phyloP scores from a whole-genome alignment of 129 eudicot genomes.

The Flaveria bidentis region DNA sequence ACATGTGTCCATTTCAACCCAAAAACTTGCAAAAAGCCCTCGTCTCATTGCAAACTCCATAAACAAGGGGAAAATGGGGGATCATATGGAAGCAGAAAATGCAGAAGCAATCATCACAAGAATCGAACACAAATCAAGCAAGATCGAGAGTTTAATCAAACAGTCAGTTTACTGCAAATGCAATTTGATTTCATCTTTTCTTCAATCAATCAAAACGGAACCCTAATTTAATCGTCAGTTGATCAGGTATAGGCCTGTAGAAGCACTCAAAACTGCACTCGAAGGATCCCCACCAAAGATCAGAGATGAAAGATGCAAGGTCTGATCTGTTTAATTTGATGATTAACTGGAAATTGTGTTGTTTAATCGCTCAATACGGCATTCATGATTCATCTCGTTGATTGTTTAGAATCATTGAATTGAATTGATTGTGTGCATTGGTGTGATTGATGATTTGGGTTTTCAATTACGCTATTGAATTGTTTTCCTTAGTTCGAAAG shows the following conservation, averaged over 20 bases:
- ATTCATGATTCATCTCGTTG: too few relatives aligned
- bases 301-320: slow-evolving; percentile 95
- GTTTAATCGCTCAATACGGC: too few relatives aligned
- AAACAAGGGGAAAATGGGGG: slow-evolving; percentile 50
- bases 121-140: slow-evolving; percentile 87
- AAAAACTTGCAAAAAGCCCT: background rate
- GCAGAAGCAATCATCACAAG: slow-evolving; percentile 86
- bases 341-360: background rate
- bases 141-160: slow-evolving; percentile 84
- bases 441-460: too few relatives aligned
- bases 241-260: slow-evolving; percentile 74
- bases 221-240: background rate
- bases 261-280: slow-evolving; percentile 85
- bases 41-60: background rate
- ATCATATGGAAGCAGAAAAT: slow-evolving; percentile 75
- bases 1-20: too few relatives aligned
- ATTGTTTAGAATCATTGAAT: too few relatives aligned
- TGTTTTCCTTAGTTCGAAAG: too few relatives aligned
- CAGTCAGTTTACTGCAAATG: slow-evolving; percentile 43
- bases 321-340: slow-evolving; percentile 3
- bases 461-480: too few relatives aligned
- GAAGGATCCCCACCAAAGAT: slow-evolving; percentile 88
- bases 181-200: background rate
- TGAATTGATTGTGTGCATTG: too few relatives aligned
- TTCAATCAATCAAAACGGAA: slow-evolving; percentile 8